Percentiles rank a stretch among this genome's conserved stretches.
Conservation (phyloP, 345 rosid species). For the Arabidopsis thaliana region DNA sequence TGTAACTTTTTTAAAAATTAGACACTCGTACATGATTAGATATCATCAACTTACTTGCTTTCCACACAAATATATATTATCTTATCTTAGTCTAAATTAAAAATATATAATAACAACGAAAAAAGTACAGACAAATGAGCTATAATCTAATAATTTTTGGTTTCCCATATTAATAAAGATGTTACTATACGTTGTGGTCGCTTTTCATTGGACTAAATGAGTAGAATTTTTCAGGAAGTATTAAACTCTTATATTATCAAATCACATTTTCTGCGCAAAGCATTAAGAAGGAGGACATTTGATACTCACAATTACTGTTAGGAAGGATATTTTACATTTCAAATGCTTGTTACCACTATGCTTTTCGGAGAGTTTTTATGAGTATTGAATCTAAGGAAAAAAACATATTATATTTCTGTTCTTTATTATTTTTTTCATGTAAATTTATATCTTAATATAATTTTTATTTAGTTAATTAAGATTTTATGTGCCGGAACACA, state of each 20-base stretch:
- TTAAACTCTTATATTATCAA: background rate
- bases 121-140: background rate
- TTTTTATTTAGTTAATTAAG: too few species aligned
- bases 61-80: background rate
- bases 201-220: background rate
- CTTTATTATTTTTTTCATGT: too few species aligned
- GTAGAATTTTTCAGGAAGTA: background rate
- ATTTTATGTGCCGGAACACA: too few species aligned
- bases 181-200: background rate
- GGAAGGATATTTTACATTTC: background rate
- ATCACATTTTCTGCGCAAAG: background rate
- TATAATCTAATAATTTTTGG: background rate
- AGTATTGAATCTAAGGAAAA: too few species aligned
- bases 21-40: slow-evolving; percentile 16
- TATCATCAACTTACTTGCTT: slow-evolving; percentile 28
- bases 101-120: background rate
- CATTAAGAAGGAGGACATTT: background rate
- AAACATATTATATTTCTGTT: too few species aligned
- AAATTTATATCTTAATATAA: too few species aligned
- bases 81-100: background rate
- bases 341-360: too few species aligned
- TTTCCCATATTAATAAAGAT: background rate
- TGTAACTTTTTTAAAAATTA: background rate
- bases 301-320: background rate
- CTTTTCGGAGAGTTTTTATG: too few species aligned